A percentile compares a stretch with the other conserved stretches of the same genome.
phyloP scores from a whole-genome alignment of 1,139 yeast genomes.

The Candida buenavistaensis region DNA sequence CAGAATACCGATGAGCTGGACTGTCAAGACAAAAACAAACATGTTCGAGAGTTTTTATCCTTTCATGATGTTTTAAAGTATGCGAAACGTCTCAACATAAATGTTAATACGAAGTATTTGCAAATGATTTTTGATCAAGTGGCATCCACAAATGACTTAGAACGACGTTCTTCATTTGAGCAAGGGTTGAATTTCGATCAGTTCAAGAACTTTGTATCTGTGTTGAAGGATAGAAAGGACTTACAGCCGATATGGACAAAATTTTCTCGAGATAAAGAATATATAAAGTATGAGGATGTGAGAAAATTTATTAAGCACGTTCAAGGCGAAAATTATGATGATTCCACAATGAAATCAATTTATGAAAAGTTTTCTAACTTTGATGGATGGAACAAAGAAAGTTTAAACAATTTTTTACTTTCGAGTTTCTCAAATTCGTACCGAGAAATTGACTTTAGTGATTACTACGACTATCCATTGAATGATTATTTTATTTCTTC shows the following conservation, averaged over 20 bases:
- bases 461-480: conserved; percentile 65
- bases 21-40: conserved; percentile 18
- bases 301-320: conserved; percentile 42
- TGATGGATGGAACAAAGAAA: conserved; percentile 44
- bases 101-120: conserved; percentile 38
- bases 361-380: conserved; percentile 47
- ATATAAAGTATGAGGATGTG: conserved; percentile 47
- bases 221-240: conserved; percentile 37
- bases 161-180: conserved; percentile 11
- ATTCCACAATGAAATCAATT: conserved; percentile 28
- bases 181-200: conserved; percentile 58
- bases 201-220: conserved; percentile 69
- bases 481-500: conserved; percentile 88
- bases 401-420: conserved; percentile 50
- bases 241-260: conserved; percentile 32
- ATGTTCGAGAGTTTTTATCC: conserved; percentile 41
- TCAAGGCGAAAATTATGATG: conserved; percentile 50
- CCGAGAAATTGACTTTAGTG: conserved; percentile 20
- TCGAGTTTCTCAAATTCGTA: conserved; percentile 47
- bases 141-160: conserved; percentile 23
- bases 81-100: conserved; percentile 68
- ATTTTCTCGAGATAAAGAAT: conserved; percentile 29
- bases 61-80: conserved; percentile 69
- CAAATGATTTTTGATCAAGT: conserved; percentile 47
- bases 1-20: conserved; percentile 15